Percentiles rank a stretch among this genome's conserved stretches.
Evolutionary conservation across 768 basidiomycete species (phyloP).

Genomic region (Epithele typhae): DNA sequence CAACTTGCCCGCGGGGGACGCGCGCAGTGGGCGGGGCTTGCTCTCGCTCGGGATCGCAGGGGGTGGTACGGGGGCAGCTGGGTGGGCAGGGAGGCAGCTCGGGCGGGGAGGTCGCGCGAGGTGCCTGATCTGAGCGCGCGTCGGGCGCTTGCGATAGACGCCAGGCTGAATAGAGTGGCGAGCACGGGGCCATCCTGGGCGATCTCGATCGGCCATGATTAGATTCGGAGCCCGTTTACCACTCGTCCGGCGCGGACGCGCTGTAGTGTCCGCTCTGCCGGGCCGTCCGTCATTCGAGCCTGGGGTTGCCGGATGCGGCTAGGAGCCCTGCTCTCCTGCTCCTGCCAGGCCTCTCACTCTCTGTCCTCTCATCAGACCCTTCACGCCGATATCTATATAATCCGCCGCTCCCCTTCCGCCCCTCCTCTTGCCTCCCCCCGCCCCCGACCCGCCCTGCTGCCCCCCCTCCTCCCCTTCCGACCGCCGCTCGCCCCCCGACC

Average conservation of each 20-base stretch:
- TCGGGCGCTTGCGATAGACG: too few species aligned
- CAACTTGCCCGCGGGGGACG: too few species aligned
- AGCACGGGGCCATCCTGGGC: neutral
- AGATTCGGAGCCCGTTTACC: slow-evolving; percentile 12
- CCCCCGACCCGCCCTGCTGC: slow-evolving; percentile 18
- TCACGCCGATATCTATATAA: slow-evolving; percentile 17
- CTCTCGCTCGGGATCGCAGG: too few species aligned
- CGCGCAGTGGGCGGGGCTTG: too few species aligned
- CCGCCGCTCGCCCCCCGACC: slow-evolving; percentile 9
- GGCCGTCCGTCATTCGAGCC: slow-evolving; percentile 9
- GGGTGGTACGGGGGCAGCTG: too few species aligned
- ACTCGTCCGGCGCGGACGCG: neutral
- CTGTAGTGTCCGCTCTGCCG: slow-evolving; percentile 11
- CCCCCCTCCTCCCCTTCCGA: slow-evolving; percentile 15
- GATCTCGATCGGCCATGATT: slow-evolving; percentile 2
- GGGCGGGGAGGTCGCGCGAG: too few species aligned
- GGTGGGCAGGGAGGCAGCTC: too few species aligned
- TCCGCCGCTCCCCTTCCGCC: slow-evolving; percentile 7
- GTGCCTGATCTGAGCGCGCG: too few species aligned
- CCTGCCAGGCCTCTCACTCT: slow-evolving; percentile 3
- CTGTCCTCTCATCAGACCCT: slow-evolving; percentile 6
- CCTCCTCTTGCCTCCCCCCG: slow-evolving; percentile 17
- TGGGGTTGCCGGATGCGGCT: slow-evolving; percentile 12
- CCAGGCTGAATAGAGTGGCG: neutral
- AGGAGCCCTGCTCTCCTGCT: slow-evolving; percentile 9